Conservation (phyloP, 352 stramenopile species). For the Pythium myriotylum region DNA sequence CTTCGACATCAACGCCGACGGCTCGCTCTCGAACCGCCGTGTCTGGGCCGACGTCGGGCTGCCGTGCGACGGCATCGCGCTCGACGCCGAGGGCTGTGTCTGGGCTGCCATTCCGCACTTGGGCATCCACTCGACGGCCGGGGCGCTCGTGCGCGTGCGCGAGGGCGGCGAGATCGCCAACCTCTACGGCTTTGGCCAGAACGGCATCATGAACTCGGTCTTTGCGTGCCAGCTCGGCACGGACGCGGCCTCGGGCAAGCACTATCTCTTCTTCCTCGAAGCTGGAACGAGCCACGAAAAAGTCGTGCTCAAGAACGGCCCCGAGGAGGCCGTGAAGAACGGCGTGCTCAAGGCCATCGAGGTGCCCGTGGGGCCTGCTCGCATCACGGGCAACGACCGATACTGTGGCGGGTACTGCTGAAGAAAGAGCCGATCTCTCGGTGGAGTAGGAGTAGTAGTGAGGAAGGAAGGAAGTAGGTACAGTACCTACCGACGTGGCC, state of each 20-base stretch:
- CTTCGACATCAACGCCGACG: slow-evolving; percentile 61
- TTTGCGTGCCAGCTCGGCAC: slow-evolving; percentile 69
- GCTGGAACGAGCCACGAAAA: slow-evolving; percentile 41
- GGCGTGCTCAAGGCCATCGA: slow-evolving; percentile 47
- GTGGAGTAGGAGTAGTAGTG: background rate
- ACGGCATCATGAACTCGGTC: slow-evolving; percentile 52
- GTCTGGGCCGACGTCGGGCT: slow-evolving; percentile 60
- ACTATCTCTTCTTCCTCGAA: slow-evolving; percentile 69
- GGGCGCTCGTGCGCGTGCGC: slow-evolving; percentile 52
- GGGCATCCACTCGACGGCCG: slow-evolving; percentile 47
- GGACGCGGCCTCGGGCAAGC: slow-evolving; percentile 42
- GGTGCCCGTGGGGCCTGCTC: slow-evolving; percentile 52
- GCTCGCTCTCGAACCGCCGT: slow-evolving; percentile 45
- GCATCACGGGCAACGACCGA: slow-evolving; percentile 30
- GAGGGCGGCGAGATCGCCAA: slow-evolving; percentile 61
- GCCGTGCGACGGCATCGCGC: slow-evolving; percentile 56
- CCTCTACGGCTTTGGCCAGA: slow-evolving; percentile 58
- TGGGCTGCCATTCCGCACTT: slow-evolving; percentile 61
- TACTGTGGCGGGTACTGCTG: slow-evolving; percentile 78
- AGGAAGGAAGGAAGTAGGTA: too few relatives aligned
- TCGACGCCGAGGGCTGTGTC: slow-evolving; percentile 70
- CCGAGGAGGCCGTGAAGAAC: slow-evolving; percentile 40
- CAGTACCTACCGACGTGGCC: too few relatives aligned
- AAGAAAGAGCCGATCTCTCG: background rate
- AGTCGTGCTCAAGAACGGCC: slow-evolving; percentile 42